phyloP scores from a whole-genome alignment of 805 yeast species.

The Candida gorgasii region DNA sequence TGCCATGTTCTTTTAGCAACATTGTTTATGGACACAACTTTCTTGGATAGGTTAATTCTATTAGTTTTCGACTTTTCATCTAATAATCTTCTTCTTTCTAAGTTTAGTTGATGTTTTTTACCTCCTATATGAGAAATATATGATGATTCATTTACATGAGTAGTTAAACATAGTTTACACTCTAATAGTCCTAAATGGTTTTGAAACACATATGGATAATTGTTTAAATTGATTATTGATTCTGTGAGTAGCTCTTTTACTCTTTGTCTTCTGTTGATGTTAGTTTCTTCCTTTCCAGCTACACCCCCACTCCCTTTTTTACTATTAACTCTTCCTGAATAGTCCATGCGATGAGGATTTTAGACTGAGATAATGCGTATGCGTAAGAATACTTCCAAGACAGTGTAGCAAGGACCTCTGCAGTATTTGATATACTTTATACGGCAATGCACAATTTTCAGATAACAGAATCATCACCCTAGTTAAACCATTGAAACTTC shows the following conservation, averaged over 20 bases:
- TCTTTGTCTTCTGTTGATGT: constrained; percentile 66
- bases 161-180: constrained; percentile 80
- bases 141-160: constrained; percentile 77
- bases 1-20: constrained; percentile 48
- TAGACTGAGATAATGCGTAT: not conserved
- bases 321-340: constrained; percentile 85
- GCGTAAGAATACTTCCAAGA: no score
- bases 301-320: constrained; percentile 91
- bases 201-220: constrained; percentile 81
- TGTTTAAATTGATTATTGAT: constrained; percentile 51
- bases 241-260: constrained; percentile 60
- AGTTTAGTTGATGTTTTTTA: constrained; percentile 72
- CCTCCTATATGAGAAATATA: constrained; percentile 86
- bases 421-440: no score
- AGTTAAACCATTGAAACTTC: not conserved
- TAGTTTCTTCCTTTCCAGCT: constrained; percentile 71
- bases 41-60: constrained; percentile 13
- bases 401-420: not conserved
- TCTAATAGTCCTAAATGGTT: constrained; percentile 85
- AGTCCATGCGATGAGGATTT: constrained; percentile 64
- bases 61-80: constrained; percentile 34
- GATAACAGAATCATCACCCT: no score
- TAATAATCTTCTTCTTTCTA: constrained; percentile 55
- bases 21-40: constrained; percentile 35
- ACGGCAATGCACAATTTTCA: no score